These are phyloP conservation scores for Haberlea rhodopensis DNA, from an alignment of 257 asterid species.

Conservation along the genomic window DNA sequence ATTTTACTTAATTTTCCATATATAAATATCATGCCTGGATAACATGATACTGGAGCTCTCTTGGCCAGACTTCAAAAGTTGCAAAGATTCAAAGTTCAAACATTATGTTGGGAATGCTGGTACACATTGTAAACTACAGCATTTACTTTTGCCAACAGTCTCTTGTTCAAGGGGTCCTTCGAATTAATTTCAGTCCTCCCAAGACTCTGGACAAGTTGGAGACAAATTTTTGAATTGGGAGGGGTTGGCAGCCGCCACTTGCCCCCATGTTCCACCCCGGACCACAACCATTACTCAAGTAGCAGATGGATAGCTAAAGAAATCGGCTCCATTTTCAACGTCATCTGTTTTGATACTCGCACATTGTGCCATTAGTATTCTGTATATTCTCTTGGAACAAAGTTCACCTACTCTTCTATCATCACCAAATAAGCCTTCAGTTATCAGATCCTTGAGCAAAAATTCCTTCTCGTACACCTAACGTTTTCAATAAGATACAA, in stretches of 20 bases:
- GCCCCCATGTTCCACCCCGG: background rate
- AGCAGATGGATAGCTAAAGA: conserved; percentile 42
- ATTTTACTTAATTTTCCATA: too few relatives aligned
- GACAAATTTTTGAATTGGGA: too few relatives aligned
- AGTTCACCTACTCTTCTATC: conserved; percentile 85
- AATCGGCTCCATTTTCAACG: conserved; percentile 89
- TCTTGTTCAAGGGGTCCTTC: too few relatives aligned
- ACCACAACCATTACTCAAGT: conserved; percentile 17
- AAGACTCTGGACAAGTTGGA: too few relatives aligned
- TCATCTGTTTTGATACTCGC: conserved; percentile 81
- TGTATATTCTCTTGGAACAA: conserved; percentile 89
- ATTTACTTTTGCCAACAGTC: too few relatives aligned
- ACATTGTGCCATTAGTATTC: conserved; percentile 83
- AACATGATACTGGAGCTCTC: too few relatives aligned
- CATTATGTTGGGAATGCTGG: too few relatives aligned
- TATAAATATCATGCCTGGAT: too few relatives aligned
- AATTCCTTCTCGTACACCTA: conserved; percentile 96
- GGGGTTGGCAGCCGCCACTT: background rate
- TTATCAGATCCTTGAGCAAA: conserved; percentile 67
- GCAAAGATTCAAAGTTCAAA: too few relatives aligned
- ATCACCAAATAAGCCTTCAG: conserved; percentile 67
- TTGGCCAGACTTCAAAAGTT: too few relatives aligned
- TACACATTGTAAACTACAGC: too few relatives aligned
- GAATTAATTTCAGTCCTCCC: too few relatives aligned
- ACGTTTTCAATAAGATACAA: conserved; percentile 13